A percentile compares a stretch with the other conserved stretches of the same genome.
Evolutionary conservation across 78 protist species (phyloP).

Genomic region (Polysphondylium violaceum): DNA sequence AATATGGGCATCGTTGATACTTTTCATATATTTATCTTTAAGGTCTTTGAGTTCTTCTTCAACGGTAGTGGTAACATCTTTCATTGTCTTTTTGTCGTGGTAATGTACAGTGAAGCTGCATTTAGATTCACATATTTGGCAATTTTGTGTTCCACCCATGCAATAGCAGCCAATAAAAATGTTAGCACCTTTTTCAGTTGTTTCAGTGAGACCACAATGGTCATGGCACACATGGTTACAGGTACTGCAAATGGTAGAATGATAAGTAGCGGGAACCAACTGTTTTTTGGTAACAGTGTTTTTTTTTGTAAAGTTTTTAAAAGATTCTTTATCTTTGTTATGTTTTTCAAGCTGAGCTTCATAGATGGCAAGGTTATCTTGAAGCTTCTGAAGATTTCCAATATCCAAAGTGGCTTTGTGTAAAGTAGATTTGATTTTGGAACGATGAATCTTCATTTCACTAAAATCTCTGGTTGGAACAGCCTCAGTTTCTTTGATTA

Average conservation of each 20-base stretch:
- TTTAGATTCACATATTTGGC: not conserved
- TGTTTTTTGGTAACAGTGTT: not conserved
- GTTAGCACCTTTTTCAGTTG: slow-evolving; percentile 10
- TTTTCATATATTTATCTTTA: not conserved
- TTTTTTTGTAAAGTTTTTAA: slow-evolving; percentile 9
- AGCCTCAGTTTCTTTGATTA: not conserved
- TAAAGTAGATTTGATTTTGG: not conserved
- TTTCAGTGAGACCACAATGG: slow-evolving; percentile 9
- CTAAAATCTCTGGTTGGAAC: not conserved
- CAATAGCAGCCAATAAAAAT: not conserved
- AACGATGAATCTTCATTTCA: not conserved
- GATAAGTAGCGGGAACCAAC: not conserved
- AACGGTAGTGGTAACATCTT: not conserved
- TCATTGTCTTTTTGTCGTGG: not conserved
- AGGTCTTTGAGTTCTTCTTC: not conserved
- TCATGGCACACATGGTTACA: slow-evolving; percentile 33
- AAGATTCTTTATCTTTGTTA: not conserved
- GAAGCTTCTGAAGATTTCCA: slow-evolving; percentile 13
- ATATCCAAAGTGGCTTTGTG: not conserved
- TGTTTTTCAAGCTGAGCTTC: not conserved
- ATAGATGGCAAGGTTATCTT: not conserved
- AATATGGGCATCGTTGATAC: not conserved
- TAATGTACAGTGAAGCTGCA: slow-evolving; percentile 1
- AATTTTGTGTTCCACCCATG: not conserved
- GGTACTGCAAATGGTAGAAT: slow-evolving; percentile 14